Percentiles rank a stretch among this genome's conserved stretches.
Evolutionary conservation across 2,329 filamentous ascomycete species (phyloP).

Genomic region (Ophioceras dolichostomum): DNA sequence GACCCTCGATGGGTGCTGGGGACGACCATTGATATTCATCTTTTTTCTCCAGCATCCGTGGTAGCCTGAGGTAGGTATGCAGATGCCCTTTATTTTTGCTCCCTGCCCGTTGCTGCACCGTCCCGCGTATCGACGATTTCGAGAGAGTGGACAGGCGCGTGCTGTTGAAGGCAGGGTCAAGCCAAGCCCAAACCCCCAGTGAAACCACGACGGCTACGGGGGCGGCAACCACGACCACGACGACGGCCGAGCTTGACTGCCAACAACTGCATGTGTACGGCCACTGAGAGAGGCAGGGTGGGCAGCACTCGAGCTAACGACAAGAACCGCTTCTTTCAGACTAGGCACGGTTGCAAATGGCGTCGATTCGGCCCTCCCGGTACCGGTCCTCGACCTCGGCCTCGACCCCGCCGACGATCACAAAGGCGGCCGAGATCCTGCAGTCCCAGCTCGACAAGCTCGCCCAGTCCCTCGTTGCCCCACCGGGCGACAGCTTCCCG

Average conservation of each 20-base stretch:
- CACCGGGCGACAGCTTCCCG: slow-evolving; percentile 28
- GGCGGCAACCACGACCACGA: too few relatives aligned
- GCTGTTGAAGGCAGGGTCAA: too few relatives aligned
- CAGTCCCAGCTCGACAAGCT: slow-evolving; percentile 36
- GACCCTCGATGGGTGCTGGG: slow-evolving; percentile 22
- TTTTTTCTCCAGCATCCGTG: background rate
- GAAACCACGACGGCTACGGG: too few relatives aligned
- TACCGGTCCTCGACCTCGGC: slow-evolving; percentile 54
- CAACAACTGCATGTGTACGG: too few relatives aligned
- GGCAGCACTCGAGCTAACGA: slow-evolving; percentile 8
- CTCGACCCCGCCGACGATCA: slow-evolving; percentile 39
- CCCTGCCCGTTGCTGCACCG: too few relatives aligned
- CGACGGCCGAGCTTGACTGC: too few relatives aligned
- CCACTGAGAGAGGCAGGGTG: too few relatives aligned
- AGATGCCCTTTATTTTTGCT: too few relatives aligned
- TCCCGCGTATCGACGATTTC: too few relatives aligned
- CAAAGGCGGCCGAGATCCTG: slow-evolving; percentile 49
- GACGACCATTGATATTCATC: slow-evolving; percentile 2
- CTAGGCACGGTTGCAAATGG: background rate
- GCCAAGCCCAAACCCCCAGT: too few relatives aligned
- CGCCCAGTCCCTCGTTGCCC: slow-evolving; percentile 6
- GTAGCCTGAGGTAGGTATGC: slow-evolving; percentile 4
- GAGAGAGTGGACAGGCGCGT: too few relatives aligned
- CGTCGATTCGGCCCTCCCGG: slow-evolving; percentile 37
- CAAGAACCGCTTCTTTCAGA: slow-evolving; percentile 5